Conservation (phyloP, 164 flowering plant species). For the Aristolochia fimbriata region DNA sequence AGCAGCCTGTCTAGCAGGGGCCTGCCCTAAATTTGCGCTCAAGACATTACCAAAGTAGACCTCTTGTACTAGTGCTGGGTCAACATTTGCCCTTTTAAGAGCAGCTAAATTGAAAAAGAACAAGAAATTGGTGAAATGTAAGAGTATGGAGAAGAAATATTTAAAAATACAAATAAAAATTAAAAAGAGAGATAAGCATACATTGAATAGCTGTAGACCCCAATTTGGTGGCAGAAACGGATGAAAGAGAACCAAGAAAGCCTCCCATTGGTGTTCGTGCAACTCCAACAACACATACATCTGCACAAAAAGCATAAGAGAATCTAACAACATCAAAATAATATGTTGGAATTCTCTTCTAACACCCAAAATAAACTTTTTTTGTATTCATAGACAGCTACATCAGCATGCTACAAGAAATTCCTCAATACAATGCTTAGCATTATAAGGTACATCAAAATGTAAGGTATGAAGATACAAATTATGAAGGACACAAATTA, state of each 20-base stretch:
- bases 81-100: constrained; percentile 71
- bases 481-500: no score
- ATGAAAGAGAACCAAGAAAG: constrained; percentile 81
- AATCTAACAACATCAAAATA: no score
- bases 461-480: no score
- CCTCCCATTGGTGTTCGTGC: constrained; percentile 97
- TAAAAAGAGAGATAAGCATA: constrained; percentile 11
- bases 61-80: constrained; percentile 83
- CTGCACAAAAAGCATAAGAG: constrained; percentile 24
- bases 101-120: constrained; percentile 42
- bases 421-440: no score
- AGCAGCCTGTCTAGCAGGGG: constrained; percentile 98
- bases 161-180: not conserved
- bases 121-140: not conserved
- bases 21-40: constrained; percentile 95
- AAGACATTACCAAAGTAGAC: constrained; percentile 95
- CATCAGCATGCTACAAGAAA: no score
- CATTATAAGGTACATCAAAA: no score
- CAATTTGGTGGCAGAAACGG: constrained; percentile 78
- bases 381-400: no score
- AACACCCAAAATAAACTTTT: no score
- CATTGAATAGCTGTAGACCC: constrained; percentile 81
- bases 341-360: no score
- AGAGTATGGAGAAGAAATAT: not conserved
- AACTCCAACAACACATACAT: constrained; percentile 94